Conservation (phyloP, 208 protist genomes). For the Trypanosoma boissoni region DNA sequence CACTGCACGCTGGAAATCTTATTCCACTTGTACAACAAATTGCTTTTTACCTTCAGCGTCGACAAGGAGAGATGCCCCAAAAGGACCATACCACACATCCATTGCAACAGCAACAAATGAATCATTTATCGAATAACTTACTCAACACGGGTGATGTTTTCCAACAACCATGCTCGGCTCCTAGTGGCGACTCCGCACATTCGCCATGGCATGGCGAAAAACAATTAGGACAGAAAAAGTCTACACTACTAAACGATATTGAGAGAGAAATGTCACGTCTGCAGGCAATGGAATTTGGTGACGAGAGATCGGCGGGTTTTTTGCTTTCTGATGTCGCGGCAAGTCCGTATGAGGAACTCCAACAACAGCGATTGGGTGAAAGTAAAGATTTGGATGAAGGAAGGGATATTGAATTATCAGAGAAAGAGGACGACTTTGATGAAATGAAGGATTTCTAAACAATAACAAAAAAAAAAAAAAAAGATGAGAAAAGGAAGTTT, state of each 20-base stretch:
- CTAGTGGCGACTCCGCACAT: neutral
- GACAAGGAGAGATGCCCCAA: neutral
- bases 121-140: too few relatives aligned
- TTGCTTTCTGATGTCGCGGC: conserved; percentile 1
- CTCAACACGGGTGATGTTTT: too few relatives aligned
- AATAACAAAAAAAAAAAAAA: conserved; percentile 16
- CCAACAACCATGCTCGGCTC: too few relatives aligned
- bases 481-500: conserved; percentile 7
- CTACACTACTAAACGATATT: conserved; percentile 13
- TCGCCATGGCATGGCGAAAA: neutral
- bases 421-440: conserved; percentile 17
- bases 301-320: neutral
- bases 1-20: conserved; percentile 28
- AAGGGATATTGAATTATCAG: neutral
- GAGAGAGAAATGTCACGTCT: conserved; percentile 17
- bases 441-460: conserved; percentile 4
- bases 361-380: neutral
- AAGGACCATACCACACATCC: too few relatives aligned
- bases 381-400: neutral
- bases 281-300: conserved; percentile 5
- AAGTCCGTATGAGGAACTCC: neutral
- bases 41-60: conserved; percentile 22
- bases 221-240: neutral
- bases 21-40: conserved; percentile 22
- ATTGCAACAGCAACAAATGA: too few relatives aligned